Percentiles rank a stretch among this genome's conserved stretches.
phyloP scores from a whole-genome alignment of 169 alveolate genomes.

The Eimeria sp. region DNA sequence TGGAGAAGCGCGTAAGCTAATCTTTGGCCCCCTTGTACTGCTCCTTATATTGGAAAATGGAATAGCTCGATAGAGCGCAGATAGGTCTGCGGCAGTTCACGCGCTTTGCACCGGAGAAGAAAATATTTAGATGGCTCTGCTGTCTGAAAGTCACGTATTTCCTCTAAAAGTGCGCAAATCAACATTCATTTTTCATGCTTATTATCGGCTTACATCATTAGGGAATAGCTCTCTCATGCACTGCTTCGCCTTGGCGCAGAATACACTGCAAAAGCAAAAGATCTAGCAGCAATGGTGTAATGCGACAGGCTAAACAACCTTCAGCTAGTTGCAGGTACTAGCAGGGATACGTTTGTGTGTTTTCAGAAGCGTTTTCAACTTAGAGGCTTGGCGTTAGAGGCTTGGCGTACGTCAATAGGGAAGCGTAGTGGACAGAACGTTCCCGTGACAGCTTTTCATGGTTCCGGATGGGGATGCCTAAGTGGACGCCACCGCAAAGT shows the following conservation, averaged over 20 bases:
- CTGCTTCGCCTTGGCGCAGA: conserved; percentile 78
- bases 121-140: not conserved
- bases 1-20: not conserved
- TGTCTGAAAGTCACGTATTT: not conserved
- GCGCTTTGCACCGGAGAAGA: not conserved
- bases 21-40: not conserved
- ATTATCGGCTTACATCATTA: conserved; percentile 54
- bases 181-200: not conserved
- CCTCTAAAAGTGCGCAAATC: not conserved
- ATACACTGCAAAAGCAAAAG: conserved; percentile 52
- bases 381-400: not conserved
- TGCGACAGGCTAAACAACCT: not conserved
- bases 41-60: not conserved
- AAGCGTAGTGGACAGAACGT: conserved; percentile 83
- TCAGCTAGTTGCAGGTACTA: not conserved
- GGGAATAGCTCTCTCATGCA: conserved; percentile 81
- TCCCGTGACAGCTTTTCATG: conserved; percentile 82
- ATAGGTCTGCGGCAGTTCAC: not conserved
- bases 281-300: not conserved
- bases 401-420: conserved; percentile 76
- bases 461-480: conserved; percentile 82
- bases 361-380: not conserved
- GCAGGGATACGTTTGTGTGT: not conserved
- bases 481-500: not conserved
- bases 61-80: not conserved